Evolutionary conservation across 2,329 filamentous ascomycete species (phyloP), one percentile per base, ranked within the genome.

Genomic region (Monosporascus sp.): DNA sequence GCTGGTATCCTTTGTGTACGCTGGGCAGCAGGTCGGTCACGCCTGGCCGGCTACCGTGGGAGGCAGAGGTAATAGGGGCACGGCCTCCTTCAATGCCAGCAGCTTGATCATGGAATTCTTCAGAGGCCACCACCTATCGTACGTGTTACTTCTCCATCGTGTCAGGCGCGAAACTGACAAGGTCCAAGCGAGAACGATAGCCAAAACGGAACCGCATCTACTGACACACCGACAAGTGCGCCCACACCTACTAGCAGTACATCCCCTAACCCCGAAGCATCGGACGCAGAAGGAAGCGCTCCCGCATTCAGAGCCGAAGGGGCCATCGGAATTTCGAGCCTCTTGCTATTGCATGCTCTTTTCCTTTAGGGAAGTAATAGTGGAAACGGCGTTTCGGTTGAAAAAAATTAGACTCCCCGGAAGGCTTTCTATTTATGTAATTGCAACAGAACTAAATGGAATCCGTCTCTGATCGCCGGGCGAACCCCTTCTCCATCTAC

Each of bases 71-170:
- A 25, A 47, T 17, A 20, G 7, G 31, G 50, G 45, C 31, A 39
- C 38, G 36, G 45, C 45, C 18, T 52, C 50, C 5, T 52, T 52
- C 18, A 47, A 52, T 48, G 50, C 50, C 18, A 52, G 44, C 25
- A 47, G 44, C 20, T 38, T 38, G 35, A 52, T 52, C 31, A 39
- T 52, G 45, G 50, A 48, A 20, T 52, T 52, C 17, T 52, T 52
- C 41, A 43, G 35, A 27, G 43, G 18, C 11, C 11, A 45, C 15
- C 43, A 45, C 11, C 22, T 45, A 25, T 24, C 43, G 43, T 45
- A 27, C 43, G 43, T 45, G 31, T 43, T 43, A 25, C 17, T 15
- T 17, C 43, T 15, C 43, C 17, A 27, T 31, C 8, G 7, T 3
- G 20, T 45, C 25, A 14, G 24, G 3, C 43, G 5, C 43, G 3